phyloP scores from a whole-genome alignment of 345 rosid genomes.

The Excoecaria agallocha region DNA sequence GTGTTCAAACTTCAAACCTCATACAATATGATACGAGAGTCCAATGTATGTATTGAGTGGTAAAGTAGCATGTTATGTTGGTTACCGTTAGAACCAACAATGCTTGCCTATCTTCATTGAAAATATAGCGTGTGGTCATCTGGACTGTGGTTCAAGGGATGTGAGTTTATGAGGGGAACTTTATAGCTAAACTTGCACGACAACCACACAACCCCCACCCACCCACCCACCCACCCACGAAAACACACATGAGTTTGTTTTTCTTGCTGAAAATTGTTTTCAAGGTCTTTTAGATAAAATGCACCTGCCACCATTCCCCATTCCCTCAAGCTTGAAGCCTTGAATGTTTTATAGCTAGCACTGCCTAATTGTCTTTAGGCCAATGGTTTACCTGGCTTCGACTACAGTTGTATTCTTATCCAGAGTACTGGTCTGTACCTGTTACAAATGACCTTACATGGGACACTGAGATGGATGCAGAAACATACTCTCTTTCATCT shows the following conservation, averaged over 20 bases:
- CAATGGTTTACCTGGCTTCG: background rate
- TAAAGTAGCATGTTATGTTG: background rate
- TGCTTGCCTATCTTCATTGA: background rate
- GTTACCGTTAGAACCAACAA: background rate
- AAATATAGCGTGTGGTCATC: background rate
- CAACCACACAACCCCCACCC: no score
- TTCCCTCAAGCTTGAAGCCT: background rate
- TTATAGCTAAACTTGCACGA: background rate
- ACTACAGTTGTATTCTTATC: background rate
- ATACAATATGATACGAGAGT: background rate
- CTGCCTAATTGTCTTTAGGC: slow-evolving; percentile 1
- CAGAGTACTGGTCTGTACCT: background rate
- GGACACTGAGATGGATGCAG: background rate
- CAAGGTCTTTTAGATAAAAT: background rate
- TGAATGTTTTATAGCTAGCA: background rate
- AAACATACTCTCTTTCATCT: background rate
- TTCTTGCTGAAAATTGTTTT: no score
- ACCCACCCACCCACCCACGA: no score
- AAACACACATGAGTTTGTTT: background rate
- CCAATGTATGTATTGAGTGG: background rate
- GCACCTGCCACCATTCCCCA: background rate
- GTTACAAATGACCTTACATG: background rate
- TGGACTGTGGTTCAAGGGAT: background rate
- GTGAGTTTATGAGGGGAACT: background rate
- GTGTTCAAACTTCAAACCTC: background rate